Evolutionary conservation across 2,329 filamentous ascomycete species (phyloP).

Genomic region (Zymoseptoria passerinii): DNA sequence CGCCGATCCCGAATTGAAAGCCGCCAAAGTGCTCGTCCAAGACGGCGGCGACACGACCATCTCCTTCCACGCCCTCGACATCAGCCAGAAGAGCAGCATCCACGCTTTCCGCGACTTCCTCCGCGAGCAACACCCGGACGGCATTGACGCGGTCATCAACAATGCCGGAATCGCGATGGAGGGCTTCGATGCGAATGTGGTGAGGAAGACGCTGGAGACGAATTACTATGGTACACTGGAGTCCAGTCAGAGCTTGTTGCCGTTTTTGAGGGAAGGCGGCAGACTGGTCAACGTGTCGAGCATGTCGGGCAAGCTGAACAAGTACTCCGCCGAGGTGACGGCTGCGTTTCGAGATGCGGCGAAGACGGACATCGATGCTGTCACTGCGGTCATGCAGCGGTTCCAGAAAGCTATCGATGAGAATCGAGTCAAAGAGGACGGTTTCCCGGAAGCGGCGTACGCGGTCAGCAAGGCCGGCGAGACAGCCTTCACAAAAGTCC

Average conservation of each 20-base stretch:
- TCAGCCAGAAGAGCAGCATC: conserved; percentile 40
- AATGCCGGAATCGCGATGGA: conserved; percentile 38
- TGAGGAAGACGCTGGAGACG: conserved; percentile 41
- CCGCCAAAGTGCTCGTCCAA: conserved; percentile 38
- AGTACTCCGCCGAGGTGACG: conserved; percentile 39
- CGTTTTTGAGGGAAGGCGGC: conserved; percentile 38
- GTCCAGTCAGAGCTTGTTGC: conserved; percentile 38
- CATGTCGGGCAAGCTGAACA: conserved; percentile 37
- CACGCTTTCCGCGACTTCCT: conserved; percentile 36
- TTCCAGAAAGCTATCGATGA: conserved; percentile 41
- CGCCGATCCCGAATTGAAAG: conserved; percentile 37
- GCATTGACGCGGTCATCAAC: conserved; percentile 47
- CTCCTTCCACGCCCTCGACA: conserved; percentile 42
- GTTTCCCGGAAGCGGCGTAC: conserved; percentile 45
- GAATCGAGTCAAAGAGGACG: conserved; percentile 38
- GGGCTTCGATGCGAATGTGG: conserved; percentile 39
- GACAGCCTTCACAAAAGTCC: conserved; percentile 29
- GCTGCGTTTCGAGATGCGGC: conserved; percentile 35
- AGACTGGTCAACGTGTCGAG: conserved; percentile 45
- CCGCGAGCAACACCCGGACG: conserved; percentile 38
- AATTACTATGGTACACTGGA: conserved; percentile 48
- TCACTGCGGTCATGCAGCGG: conserved; percentile 42
- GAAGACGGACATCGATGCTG: conserved; percentile 28
- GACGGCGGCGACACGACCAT: conserved; percentile 41
- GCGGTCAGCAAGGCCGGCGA: conserved; percentile 34